Conservation (phyloP, 1,139 yeast species). For the Blastobotrys serpentis region DNA sequence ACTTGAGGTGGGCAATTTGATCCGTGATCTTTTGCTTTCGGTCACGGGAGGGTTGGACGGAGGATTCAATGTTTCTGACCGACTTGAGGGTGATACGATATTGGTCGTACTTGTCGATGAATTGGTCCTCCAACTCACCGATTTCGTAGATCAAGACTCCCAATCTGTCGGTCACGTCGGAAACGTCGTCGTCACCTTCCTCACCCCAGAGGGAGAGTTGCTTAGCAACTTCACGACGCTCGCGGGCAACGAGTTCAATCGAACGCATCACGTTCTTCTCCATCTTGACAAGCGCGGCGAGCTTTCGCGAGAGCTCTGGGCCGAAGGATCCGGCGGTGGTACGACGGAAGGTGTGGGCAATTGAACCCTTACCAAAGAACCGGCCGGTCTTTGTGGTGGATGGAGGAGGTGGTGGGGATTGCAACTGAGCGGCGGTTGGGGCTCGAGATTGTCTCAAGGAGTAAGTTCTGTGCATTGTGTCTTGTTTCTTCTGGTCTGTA, state of each 20-base stretch:
- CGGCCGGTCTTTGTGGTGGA: slow-evolving; percentile 80
- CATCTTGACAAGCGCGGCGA: slow-evolving; percentile 87
- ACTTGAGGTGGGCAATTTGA: slow-evolving; percentile 95
- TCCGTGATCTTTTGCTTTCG: slow-evolving; percentile 97
- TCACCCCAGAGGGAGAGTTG: slow-evolving; percentile 98
- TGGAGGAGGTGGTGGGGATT: slow-evolving; percentile 92
- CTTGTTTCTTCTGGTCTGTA: neutral
- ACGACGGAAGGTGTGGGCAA: slow-evolving; percentile 78
- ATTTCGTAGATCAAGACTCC: slow-evolving; percentile 95
- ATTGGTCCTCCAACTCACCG: slow-evolving; percentile 97
- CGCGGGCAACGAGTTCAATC: slow-evolving; percentile 88
- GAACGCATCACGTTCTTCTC: slow-evolving; percentile 96
- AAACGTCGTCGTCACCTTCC: slow-evolving; percentile 94
- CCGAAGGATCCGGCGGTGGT: slow-evolving; percentile 92
- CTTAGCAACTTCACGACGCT: slow-evolving; percentile 95
- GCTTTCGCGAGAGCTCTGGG: slow-evolving; percentile 90
- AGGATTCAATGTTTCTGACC: slow-evolving; percentile 92
- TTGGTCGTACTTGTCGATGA: slow-evolving; percentile 96
- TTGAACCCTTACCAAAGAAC: slow-evolving; percentile 88
- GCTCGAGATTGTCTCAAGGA: slow-evolving; percentile 94
- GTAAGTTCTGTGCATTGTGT: slow-evolving; percentile 93
- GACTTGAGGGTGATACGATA: slow-evolving; percentile 95
- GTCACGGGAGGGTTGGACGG: slow-evolving; percentile 97
- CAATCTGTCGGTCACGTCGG: slow-evolving; percentile 94
- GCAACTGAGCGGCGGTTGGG: slow-evolving; percentile 94